phyloP scores from a whole-genome alignment of 345 rosid genomes.

The Populus ilicifolia region DNA sequence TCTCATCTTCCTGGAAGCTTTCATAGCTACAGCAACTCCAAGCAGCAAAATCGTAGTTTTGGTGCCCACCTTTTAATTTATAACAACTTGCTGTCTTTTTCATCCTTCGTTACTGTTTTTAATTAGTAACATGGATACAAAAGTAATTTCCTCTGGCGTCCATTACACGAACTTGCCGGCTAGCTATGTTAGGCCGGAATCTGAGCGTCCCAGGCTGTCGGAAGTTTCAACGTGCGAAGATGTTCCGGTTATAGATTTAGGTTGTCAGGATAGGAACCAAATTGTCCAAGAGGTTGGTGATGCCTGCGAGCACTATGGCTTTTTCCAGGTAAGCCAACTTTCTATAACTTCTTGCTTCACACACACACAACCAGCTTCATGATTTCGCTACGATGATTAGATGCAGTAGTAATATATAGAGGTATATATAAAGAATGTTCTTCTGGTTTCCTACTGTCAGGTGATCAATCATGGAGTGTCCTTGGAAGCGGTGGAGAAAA shows the following conservation, averaged over 20 bases:
- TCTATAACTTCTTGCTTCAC: neutral
- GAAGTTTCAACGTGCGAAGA: conserved; percentile 51
- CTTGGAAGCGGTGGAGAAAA: conserved; percentile 31
- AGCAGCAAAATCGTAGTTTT: neutral
- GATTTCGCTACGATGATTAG: neutral
- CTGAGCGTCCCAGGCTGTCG: conserved; percentile 60
- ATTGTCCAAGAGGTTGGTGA: conserved; percentile 38
- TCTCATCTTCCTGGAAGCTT: neutral
- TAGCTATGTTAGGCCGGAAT: conserved; percentile 59
- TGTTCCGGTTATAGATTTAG: conserved; percentile 66
- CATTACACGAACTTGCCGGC: conserved; percentile 48
- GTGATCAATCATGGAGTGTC: conserved; percentile 65
- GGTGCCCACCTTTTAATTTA: neutral
- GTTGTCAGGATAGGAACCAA: conserved; percentile 38
- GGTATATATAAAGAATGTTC: neutral
- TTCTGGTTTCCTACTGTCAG: conserved; percentile 27
- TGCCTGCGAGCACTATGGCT: conserved; percentile 60
- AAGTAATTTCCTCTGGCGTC: conserved; percentile 58
- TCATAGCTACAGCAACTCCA: neutral
- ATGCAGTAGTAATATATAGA: neutral
- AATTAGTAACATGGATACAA: conserved; percentile 42
- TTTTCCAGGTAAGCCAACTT: conserved; percentile 51
- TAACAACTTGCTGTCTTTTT: neutral
- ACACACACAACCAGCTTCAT: too few species aligned
- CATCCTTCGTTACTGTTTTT: neutral